Evolutionary conservation across 2,329 filamentous ascomycete genomes (phyloP).

Genomic region (Aspergillus costaricaensis): DNA sequence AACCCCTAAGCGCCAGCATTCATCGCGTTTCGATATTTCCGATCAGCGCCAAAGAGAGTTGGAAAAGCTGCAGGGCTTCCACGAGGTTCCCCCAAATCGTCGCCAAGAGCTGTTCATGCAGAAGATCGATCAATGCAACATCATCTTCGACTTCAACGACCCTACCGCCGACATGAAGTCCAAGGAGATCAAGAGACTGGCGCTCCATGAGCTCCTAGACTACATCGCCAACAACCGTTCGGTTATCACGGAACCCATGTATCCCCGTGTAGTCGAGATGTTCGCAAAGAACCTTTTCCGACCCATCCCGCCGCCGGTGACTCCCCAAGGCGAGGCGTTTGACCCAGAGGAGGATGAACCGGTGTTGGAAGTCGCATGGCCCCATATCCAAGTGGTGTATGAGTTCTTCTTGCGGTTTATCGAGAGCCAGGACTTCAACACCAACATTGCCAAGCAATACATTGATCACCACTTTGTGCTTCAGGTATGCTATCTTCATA

Average conservation of each 20-base stretch:
- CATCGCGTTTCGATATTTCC: slow-evolving; percentile 96
- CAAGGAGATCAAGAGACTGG: slow-evolving; percentile 97
- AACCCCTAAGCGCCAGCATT: slow-evolving; percentile 95
- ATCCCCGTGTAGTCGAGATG: slow-evolving; percentile 97
- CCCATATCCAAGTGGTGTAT: slow-evolving; percentile 98
- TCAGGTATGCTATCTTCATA: slow-evolving; percentile 52
- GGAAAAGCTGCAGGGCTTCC: slow-evolving; percentile 95
- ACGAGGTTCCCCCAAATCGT: slow-evolving; percentile 92
- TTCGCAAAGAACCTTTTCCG: slow-evolving; percentile 98
- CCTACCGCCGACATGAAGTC: slow-evolving; percentile 98
- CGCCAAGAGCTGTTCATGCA: slow-evolving; percentile 98
- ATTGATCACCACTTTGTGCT: slow-evolving; percentile 98
- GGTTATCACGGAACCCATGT: slow-evolving; percentile 99
- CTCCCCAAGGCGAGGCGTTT: slow-evolving; percentile 96
- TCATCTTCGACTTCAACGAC: slow-evolving; percentile 99
- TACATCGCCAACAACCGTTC: slow-evolving; percentile 98
- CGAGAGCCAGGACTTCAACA: slow-evolving; percentile 99
- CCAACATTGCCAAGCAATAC: slow-evolving; percentile 97
- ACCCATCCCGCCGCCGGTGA: slow-evolving; percentile 94
- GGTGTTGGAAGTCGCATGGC: slow-evolving; percentile 97
- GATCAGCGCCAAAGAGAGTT: slow-evolving; percentile 85
- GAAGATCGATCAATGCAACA: slow-evolving; percentile 99
- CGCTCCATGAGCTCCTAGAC: slow-evolving; percentile 91
- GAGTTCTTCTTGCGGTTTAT: slow-evolving; percentile 99
- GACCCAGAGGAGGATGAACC: slow-evolving; percentile 98